phyloP scores from a whole-genome alignment of 192 early-diverging fungal genomes.

The Backusella mclennaniae region DNA sequence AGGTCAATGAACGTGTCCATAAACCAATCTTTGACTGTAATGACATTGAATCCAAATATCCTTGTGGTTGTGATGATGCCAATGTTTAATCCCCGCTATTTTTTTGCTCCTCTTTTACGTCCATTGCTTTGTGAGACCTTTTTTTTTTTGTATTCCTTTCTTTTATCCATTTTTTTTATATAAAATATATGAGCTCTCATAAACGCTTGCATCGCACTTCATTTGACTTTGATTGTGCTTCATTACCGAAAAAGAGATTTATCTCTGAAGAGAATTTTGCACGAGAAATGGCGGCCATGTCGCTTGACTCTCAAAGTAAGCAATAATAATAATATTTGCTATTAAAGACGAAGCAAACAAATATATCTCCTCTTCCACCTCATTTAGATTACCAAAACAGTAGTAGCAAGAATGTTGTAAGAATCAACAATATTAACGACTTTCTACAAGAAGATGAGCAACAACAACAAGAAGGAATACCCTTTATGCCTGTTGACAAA shows the following conservation, averaged over 20 bases:
- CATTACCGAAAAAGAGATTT: conserved; percentile 17
- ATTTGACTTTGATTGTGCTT: neutral
- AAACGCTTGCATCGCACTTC: neutral
- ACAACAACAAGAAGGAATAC: conserved; percentile 9
- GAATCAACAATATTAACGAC: conserved; percentile 21
- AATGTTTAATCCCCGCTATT: neutral
- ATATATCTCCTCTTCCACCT: neutral
- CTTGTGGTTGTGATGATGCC: conserved; percentile 81
- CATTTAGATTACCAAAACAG: neutral
- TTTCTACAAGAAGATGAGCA: conserved; percentile 18
- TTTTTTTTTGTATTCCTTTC: too few species aligned
- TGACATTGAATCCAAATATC: conserved; percentile 71
- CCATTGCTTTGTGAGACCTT: too few species aligned
- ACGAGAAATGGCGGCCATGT: conserved; percentile 34
- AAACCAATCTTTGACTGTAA: conserved; percentile 85
- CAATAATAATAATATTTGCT: neutral
- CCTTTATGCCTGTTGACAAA: neutral
- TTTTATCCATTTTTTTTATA: neutral
- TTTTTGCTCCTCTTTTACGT: neutral
- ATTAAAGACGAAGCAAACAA: neutral
- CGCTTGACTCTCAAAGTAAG: conserved; percentile 14
- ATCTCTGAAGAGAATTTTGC: conserved; percentile 29
- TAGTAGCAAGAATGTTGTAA: neutral
- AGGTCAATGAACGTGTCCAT: conserved; percentile 82
- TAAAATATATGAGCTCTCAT: neutral